Evolutionary conservation across 352 stramenopile genomes (phyloP).

Genomic region (Phytophthora macrochlamydospora): DNA sequence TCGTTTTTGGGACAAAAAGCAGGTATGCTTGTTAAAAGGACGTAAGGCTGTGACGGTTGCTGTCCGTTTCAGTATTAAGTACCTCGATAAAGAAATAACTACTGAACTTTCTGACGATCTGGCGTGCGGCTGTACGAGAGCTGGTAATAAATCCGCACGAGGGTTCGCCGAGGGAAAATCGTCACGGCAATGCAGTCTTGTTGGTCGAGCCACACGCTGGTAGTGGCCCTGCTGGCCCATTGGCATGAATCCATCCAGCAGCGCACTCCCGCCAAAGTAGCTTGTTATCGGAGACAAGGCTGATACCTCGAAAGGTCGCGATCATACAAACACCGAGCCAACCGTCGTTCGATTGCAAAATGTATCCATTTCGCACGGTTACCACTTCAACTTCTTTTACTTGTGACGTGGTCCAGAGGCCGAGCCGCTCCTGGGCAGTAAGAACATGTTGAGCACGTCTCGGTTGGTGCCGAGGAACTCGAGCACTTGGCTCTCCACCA

Average conservation of each 20-base stretch:
- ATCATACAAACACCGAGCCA: neutral
- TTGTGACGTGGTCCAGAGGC: slow-evolving; percentile 16
- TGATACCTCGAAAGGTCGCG: neutral
- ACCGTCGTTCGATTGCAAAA: neutral
- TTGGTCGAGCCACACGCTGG: too few relatives aligned
- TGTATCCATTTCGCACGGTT: neutral
- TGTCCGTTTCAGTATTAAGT: too few relatives aligned
- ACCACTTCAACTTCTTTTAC: slow-evolving; percentile 24
- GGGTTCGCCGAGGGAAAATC: too few relatives aligned
- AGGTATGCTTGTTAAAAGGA: neutral
- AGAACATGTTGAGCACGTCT: slow-evolving; percentile 84
- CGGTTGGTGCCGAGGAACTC: slow-evolving; percentile 78
- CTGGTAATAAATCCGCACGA: too few relatives aligned
- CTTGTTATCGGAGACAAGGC: neutral
- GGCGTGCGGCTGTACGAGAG: too few relatives aligned
- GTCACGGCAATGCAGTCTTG: too few relatives aligned
- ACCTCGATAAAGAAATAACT: too few relatives aligned
- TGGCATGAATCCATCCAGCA: neutral
- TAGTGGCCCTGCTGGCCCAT: neutral
- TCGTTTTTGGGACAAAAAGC: slow-evolving; percentile 1
- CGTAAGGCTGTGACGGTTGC: too few relatives aligned
- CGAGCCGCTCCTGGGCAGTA: slow-evolving; percentile 49
- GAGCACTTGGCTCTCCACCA: slow-evolving; percentile 81
- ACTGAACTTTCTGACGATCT: too few relatives aligned
- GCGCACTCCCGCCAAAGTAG: too few relatives aligned